Base-by-base conservation (phyloP, 352 stramenopile genomes). In the Globisporangium nunn region DNA sequence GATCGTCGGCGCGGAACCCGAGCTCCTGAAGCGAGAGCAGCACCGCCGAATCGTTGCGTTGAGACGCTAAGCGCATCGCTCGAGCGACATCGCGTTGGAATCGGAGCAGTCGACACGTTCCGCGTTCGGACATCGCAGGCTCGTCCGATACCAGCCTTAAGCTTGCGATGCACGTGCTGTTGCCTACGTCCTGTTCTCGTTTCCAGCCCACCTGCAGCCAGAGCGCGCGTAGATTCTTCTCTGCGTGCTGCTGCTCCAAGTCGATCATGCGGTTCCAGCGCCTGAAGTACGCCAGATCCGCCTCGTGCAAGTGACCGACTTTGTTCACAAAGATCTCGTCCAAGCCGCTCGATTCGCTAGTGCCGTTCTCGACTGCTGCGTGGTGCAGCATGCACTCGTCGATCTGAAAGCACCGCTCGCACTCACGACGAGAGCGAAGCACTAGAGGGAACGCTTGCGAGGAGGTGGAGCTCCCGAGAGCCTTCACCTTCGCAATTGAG, bases 351-450 rank as follows among this genome's bases (percentile, higher is more conserved):
- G 80, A 88, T 54, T 78, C 66, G 2, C 60, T 54, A 44, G 65
- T 85, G 31, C 88, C 86, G 51, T 86, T 85, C 50, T 96, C 87
- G 0, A 84, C 72, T 4, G 83, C 80, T 15, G 73, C 71, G 56
- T 96, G 88, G 55, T 93, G 78, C 28, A 96, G 59, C n/a, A 96
- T 67, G 50, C 88, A 96, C 54, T 95, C 86, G 46, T 91, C 63
- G 15, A 79, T 18, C 48, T 93, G 81, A 56, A 94, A 97, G 56
- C 88, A 97, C 15, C 73, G 66, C 31, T 78, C 69, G 41, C 88
- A 97, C 5, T 92, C 80, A 18, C 66, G 58, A 10, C 70, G 77
- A 11, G 69, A 74, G 17, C 73, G 74, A 43, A 96, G 65, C 68
- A 97, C 86, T 14, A 85, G 63, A 15, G 88, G 88, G 18, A 92